These are phyloP conservation scores for Hypsizygus ulmarius DNA, from an alignment of 1,284 basidiomycete genomes.

Conservation along the genomic window DNA sequence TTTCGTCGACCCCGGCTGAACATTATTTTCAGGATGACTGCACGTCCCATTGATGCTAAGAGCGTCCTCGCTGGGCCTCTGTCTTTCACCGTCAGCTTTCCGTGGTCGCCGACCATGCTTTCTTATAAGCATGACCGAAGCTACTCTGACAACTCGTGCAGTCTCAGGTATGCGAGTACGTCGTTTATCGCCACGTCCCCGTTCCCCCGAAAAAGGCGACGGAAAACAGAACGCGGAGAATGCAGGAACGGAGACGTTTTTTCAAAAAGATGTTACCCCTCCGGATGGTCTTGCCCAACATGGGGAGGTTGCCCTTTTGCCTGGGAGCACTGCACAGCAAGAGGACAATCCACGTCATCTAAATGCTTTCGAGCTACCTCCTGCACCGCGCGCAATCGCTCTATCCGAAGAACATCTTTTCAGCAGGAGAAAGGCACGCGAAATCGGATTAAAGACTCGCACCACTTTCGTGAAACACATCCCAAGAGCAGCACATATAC, in stretches of 20 bases:
- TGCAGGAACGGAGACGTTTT: background rate
- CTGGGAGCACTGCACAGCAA: too few species aligned
- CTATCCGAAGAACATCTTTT: background rate
- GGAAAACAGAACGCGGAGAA: constrained; percentile 9
- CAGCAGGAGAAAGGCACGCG: background rate
- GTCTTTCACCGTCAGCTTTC: constrained; percentile 33
- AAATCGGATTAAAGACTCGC: background rate
- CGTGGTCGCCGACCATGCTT: constrained; percentile 23
- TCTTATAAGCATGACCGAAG: constrained; percentile 12
- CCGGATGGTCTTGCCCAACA: too few species aligned
- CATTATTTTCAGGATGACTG: constrained; percentile 64
- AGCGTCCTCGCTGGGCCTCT: constrained; percentile 72
- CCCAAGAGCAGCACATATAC: background rate
- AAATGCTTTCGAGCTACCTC: constrained; percentile 5
- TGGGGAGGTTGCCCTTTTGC: too few species aligned
- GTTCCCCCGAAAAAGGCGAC: constrained; percentile 9
- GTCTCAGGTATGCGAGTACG: constrained; percentile 2
- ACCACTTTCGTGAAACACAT: constrained; percentile 1
- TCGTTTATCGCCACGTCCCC: background rate
- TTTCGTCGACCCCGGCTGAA: constrained; percentile 2
- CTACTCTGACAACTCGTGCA: constrained; percentile 6
- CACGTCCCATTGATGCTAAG: constrained; percentile 72
- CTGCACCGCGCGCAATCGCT: background rate
- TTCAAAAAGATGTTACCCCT: too few species aligned
- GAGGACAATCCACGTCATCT: too few species aligned